Percentiles rank a stretch among this genome's conserved stretches.
These are phyloP conservation scores for Phytophthora quininea DNA, from an alignment of 352 stramenopile genomes.

Conservation along the genomic window DNA sequence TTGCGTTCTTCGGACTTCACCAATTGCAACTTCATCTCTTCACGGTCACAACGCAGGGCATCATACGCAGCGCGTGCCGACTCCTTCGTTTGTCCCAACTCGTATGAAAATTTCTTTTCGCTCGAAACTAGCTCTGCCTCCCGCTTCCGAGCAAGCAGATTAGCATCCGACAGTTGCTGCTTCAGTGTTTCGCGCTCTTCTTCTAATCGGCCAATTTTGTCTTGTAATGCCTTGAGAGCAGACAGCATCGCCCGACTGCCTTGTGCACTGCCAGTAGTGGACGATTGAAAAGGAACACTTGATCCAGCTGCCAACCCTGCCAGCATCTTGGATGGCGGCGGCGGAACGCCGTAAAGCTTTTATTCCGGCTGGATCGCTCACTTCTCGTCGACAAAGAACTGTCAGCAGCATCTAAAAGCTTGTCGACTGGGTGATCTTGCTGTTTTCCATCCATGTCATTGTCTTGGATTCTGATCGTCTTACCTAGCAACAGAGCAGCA, in stretches of 20 bases:
- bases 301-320: constrained; percentile 9
- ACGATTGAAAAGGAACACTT: constrained; percentile 18
- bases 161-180: constrained; percentile 67
- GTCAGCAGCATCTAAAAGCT: not conserved
- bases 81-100: constrained; percentile 72
- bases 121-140: constrained; percentile 53
- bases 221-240: constrained; percentile 77
- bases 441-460: not conserved
- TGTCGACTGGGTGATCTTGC: not conserved
- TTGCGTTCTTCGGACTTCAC: constrained; percentile 52
- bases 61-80: constrained; percentile 70
- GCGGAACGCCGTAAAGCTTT: constrained; percentile 38
- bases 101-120: constrained; percentile 76
- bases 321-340: constrained; percentile 6
- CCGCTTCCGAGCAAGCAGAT: constrained; percentile 55
- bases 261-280: constrained; percentile 19
- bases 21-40: constrained; percentile 67
- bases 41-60: constrained; percentile 55
- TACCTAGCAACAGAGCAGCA: constrained; percentile 6
- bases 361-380: constrained; percentile 31
- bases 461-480: constrained; percentile 29
- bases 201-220: constrained; percentile 78
- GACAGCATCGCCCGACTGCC: constrained; percentile 74
- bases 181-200: constrained; percentile 61
- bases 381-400: not conserved